Evolutionary conservation across 139 green algal genomes (phyloP).

Genomic region (Edaphochlamys debaryana): DNA sequence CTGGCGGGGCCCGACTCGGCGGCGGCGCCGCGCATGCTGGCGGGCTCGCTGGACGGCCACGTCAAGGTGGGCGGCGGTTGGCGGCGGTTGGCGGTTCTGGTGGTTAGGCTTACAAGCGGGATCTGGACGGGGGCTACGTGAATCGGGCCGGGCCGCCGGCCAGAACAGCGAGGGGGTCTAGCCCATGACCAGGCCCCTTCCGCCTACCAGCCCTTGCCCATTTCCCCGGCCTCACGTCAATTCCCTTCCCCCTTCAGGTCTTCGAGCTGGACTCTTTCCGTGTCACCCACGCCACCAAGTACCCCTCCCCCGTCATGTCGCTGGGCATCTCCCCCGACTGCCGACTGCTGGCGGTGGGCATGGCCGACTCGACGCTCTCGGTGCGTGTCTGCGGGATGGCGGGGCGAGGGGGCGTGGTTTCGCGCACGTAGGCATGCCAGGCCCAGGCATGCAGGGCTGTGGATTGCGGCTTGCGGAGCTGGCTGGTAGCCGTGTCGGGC

Average conservation of each 20-base stretch:
- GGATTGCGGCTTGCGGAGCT: no score
- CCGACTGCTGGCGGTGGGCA: conserved; percentile 86
- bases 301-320: conserved; percentile 80
- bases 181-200: no score
- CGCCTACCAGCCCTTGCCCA: background rate
- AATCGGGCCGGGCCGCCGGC: no score
- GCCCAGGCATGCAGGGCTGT: no score
- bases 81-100: no score
- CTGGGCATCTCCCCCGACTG: conserved; percentile 80
- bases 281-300: conserved; percentile 80
- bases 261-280: conserved; percentile 88
- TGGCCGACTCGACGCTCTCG: conserved; percentile 84
- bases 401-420: no score
- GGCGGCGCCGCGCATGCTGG: conserved; percentile 83
- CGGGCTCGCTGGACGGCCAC: conserved; percentile 91
- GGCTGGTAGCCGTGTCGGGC: no score
- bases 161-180: no score
- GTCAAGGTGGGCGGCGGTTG: conserved; percentile 81
- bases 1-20: conserved; percentile 61
- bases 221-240: no score
- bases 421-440: no score
- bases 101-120: background rate
- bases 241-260: no score
- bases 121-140: background rate
- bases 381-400: no score